Percentiles rank a stretch among this genome's conserved stretches.
Conservation (phyloP, 2,329 filamentous ascomycete species). For the Aurifilum marmelostoma region DNA sequence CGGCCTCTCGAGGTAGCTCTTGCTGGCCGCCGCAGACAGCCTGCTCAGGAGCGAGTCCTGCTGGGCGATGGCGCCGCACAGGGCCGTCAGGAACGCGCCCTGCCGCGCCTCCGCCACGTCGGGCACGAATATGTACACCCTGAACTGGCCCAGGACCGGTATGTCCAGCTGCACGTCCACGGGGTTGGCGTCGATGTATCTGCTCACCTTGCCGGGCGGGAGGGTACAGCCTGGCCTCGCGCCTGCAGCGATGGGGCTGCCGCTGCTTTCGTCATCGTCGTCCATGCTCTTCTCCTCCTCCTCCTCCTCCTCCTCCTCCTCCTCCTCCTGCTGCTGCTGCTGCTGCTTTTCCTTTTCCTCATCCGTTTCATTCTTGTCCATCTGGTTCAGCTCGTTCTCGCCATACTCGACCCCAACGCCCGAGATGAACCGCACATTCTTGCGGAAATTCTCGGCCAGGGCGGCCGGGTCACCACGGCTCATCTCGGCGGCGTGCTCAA, state of each 20-base stretch:
- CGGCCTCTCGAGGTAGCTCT: slow-evolving; percentile 64
- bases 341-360: too few species aligned
- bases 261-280: background rate
- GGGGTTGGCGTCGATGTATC: slow-evolving; percentile 58
- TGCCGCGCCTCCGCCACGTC: slow-evolving; percentile 26
- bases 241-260: background rate
- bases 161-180: slow-evolving; percentile 59
- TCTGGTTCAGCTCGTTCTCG: slow-evolving; percentile 23
- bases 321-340: too few species aligned
- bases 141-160: slow-evolving; percentile 56
- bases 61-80: slow-evolving; percentile 55
- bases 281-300: background rate
- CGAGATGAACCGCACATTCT: slow-evolving; percentile 74
- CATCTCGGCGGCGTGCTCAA: slow-evolving; percentile 60
- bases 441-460: slow-evolving; percentile 69
- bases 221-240: slow-evolving; percentile 39
- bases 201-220: slow-evolving; percentile 52
- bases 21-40: slow-evolving; percentile 59
- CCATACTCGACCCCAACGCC: slow-evolving; percentile 64
- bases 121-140: slow-evolving; percentile 51
- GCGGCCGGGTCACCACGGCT: slow-evolving; percentile 65
- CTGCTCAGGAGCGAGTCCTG: slow-evolving; percentile 60
- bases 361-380: background rate
- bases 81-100: slow-evolving; percentile 25
- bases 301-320: background rate